Conservation (phyloP, 768 basidiomycete species). For the Serendipita vermifera region DNA sequence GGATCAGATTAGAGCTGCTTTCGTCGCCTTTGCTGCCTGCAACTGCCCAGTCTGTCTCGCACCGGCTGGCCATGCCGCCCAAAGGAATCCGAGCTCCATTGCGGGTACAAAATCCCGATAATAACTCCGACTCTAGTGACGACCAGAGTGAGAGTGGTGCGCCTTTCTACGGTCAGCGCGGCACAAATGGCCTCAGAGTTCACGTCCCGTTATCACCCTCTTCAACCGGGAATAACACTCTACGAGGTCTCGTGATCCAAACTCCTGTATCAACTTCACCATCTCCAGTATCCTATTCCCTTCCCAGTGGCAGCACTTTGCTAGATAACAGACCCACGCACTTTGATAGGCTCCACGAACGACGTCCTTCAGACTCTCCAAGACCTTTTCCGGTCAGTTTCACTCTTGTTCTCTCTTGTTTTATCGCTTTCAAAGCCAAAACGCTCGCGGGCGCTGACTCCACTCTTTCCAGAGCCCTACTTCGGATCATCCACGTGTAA, state of each 20-base stretch:
- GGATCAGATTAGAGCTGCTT: not conserved
- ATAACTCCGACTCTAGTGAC: not conserved
- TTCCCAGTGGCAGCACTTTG: conserved; percentile 2
- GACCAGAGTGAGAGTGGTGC: not conserved
- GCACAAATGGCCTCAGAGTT: conserved; percentile 1
- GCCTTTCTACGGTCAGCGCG: not conserved
- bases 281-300: not conserved
- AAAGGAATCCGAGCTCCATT: not conserved
- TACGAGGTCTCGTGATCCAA: not conserved
- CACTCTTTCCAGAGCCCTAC: conserved; percentile 6
- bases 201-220: not conserved
- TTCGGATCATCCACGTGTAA: conserved; percentile 7
- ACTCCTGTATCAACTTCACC: not conserved
- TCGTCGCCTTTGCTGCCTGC: no score
- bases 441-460: conserved; percentile 8
- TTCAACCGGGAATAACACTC: conserved; percentile 1
- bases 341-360: conserved; percentile 6
- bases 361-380: conserved; percentile 7
- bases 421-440: not conserved
- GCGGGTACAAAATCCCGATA: conserved; percentile 9
- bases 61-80: conserved; percentile 9
- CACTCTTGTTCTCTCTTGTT: not conserved
- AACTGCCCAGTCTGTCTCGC: not conserved
- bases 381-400: not conserved
- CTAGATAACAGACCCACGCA: not conserved